Evolutionary conservation across 2,329 filamentous ascomycete genomes (phyloP).

Genomic region (Neofusicoccum parvum): DNA sequence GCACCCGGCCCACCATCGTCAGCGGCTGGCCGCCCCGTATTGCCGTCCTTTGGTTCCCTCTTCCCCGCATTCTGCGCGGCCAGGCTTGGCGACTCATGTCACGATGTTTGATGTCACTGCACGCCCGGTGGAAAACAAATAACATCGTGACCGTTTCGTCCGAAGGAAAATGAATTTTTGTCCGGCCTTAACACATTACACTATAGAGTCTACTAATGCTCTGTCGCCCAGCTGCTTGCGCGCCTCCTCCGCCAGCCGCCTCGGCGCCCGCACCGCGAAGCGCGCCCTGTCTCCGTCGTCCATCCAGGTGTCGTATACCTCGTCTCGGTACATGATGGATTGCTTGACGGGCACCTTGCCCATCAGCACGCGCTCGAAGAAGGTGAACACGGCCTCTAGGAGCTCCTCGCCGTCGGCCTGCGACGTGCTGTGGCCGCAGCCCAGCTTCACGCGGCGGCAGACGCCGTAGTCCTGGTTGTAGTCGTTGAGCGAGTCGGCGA

Average conservation of each 20-base stretch:
- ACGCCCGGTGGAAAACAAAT: not conserved
- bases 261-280: conserved; percentile 41
- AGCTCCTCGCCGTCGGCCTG: conserved; percentile 41
- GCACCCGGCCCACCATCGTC: not conserved
- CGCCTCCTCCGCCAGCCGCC: conserved; percentile 35
- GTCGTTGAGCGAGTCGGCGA: conserved; percentile 20
- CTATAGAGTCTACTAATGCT: not conserved
- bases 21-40: not conserved
- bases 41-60: not conserved
- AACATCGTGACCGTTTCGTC: not conserved
- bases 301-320: conserved; percentile 40
- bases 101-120: not conserved
- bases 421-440: conserved; percentile 43
- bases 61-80: not conserved
- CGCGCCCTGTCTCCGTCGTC: conserved; percentile 33
- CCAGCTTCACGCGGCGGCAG: conserved; percentile 30
- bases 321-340: conserved; percentile 32
- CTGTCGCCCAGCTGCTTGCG: conserved; percentile 20
- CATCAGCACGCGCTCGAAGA: conserved; percentile 37
- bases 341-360: conserved; percentile 36
- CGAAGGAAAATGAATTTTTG: not conserved
- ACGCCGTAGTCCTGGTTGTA: conserved; percentile 28
- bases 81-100: not conserved
- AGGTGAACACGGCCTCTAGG: conserved; percentile 35
- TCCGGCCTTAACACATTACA: not conserved